A percentile compares a stretch with the other conserved stretches of the same genome.
Conservation (phyloP, 129 eudicot species). For the Daucus carota region DNA sequence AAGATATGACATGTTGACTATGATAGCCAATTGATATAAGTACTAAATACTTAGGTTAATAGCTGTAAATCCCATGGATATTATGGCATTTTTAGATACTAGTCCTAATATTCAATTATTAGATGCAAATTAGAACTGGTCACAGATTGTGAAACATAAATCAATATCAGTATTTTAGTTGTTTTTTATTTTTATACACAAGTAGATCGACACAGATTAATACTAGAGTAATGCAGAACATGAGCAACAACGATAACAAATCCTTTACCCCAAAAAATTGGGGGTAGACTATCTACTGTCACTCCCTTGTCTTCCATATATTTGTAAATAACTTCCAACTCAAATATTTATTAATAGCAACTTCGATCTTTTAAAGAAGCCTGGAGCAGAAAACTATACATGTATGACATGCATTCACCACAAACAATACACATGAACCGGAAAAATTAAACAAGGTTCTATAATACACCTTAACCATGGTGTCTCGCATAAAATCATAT, state of each 20-base stretch:
- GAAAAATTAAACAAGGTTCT: background rate
- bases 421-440: background rate
- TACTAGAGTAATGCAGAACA: too few species aligned
- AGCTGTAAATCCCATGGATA: background rate
- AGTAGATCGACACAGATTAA: background rate
- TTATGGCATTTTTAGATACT: background rate
- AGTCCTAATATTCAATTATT: background rate
- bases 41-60: background rate
- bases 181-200: background rate
- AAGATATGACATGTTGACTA: background rate
- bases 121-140: background rate
- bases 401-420: background rate
- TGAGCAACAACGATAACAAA: too few species aligned
- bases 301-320: too few species aligned
- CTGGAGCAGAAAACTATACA: background rate
- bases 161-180: background rate
- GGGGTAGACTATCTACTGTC: too few species aligned
- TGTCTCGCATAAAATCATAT: slow-evolving; percentile 83
- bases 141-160: background rate
- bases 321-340: too few species aligned
- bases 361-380: background rate
- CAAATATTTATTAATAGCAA: background rate
- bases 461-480: slow-evolving; percentile 90
- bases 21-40: background rate
- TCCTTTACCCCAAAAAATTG: too few species aligned